Base-by-base conservation (phyloP, 805 yeast species). In the Candida rishiriensis region DNA sequence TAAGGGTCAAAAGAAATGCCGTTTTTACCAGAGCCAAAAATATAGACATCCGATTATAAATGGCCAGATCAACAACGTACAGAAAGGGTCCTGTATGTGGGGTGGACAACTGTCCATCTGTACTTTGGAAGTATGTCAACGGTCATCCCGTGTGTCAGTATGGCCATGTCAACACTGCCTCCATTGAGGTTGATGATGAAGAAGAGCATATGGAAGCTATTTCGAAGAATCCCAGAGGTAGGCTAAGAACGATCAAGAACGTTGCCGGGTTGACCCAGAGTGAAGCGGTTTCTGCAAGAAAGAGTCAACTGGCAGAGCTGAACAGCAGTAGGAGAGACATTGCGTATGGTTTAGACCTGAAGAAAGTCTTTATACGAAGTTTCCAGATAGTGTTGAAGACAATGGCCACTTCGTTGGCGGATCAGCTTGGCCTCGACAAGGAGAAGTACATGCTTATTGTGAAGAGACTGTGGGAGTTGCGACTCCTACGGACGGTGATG, bases 141-240 rank as follows among this genome's bases (percentile, higher is more conserved):
- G 99, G 99, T 21, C 78, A 78, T 40, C 75, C 81, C 44, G 83
- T 90, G 10, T 91, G 99, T 61, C 91, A 86, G 55, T 84, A 77
- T 57, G 98, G 98, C 5, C 99, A 91, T 65, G 89, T 90, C 16
- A 77, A 79, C 63, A 91, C 83, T 51, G 89, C 90, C 31, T 85
- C 82, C 49, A 59, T 85, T 26, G 95, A 88, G 60, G 72, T 80
- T 49, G 86, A 85, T 50, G 91, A 88, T 55, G 96, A 88, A 38
- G 89, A 83, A n/a, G 91, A 82, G 47, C 84, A 76, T 31, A 62
- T 63, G 29, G 66, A 60, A 37, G 28, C 14, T 1, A n/a, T n/a
- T 13, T 85, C 82, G 49, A 91, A 83, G 39, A 85, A 80, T 17
- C 86, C 76, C 47, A 64, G 61, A 30, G 72, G 72, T 11, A 66